Evolutionary conservation across 2,329 filamentous ascomycete species (phyloP).

Genomic region (Macrophomina pseudophaseolina): DNA sequence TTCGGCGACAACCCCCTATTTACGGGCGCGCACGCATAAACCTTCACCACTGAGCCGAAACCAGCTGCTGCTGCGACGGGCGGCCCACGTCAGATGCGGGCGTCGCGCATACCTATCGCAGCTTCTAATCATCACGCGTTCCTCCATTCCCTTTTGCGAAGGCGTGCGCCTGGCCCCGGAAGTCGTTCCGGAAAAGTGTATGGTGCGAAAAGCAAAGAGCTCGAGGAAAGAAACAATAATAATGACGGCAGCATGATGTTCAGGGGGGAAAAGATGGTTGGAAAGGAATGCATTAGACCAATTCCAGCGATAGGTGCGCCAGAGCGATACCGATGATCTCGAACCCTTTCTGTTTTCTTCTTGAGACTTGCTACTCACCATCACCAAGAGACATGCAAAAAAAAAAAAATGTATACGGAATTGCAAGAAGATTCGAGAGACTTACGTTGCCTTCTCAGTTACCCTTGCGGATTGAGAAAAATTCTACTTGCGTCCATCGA

Average conservation of each 20-base stretch:
- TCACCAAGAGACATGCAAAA: not conserved
- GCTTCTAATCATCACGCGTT: too few species aligned
- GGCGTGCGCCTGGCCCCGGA: not conserved
- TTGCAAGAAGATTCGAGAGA: not conserved
- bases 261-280: not conserved
- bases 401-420: not conserved
- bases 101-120: too few species aligned
- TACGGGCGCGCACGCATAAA: too few species aligned
- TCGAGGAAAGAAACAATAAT: not conserved
- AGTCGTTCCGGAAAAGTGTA: not conserved
- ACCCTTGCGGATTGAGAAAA: not conserved
- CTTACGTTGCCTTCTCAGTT: conserved; percentile 7
- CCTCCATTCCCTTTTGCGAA: too few species aligned
- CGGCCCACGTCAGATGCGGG: too few species aligned
- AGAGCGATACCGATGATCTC: not conserved
- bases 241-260: conserved; percentile 22
- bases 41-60: too few species aligned
- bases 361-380: not conserved
- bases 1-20: too few species aligned
- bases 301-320: not conserved
- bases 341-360: not conserved
- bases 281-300: conserved; percentile 12
- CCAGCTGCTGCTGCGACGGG: too few species aligned
- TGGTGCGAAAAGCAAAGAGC: not conserved
- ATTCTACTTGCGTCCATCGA: not conserved